Conservation (phyloP, 345 rosid species). For the Corchorus capsularis region DNA sequence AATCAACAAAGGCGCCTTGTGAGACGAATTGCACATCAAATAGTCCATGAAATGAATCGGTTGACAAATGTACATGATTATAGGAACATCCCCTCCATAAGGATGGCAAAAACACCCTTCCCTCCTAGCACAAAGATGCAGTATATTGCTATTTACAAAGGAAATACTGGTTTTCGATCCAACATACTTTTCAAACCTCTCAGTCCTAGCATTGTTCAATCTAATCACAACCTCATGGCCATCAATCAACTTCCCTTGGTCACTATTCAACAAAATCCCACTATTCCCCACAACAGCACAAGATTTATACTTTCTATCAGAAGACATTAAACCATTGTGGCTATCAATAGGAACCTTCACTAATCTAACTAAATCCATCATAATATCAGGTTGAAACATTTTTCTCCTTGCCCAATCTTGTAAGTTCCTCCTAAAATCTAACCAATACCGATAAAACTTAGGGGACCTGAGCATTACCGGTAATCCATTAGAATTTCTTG, state of each 20-base stretch:
- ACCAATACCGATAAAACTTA: conserved; percentile 63
- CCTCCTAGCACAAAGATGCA: conserved; percentile 71
- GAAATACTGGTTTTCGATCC: conserved; percentile 79
- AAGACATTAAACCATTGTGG: conserved; percentile 39
- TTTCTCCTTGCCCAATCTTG: conserved; percentile 60
- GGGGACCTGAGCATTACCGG: conserved; percentile 57
- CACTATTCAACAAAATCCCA: conserved; percentile 64
- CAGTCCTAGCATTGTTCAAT: conserved; percentile 78
- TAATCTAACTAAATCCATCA: conserved; percentile 60
- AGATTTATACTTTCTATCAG: conserved; percentile 51
- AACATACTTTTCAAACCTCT: conserved; percentile 51
- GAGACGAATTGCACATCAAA: conserved; percentile 58
- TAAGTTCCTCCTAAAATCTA: conserved; percentile 64
- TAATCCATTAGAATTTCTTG: conserved; percentile 31
- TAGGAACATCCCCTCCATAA: conserved; percentile 64
- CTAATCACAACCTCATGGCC: conserved; percentile 82
- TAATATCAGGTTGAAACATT: conserved; percentile 56
- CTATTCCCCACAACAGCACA: conserved; percentile 97
- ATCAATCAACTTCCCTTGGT: conserved; percentile 68
- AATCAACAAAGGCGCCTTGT: conserved; percentile 57
- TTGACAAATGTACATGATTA: conserved; percentile 83
- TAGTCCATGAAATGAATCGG: conserved; percentile 86
- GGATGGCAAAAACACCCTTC: conserved; percentile 81
- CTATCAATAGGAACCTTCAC: conserved; percentile 61
- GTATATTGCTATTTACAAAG: conserved; percentile 81